Percentiles rank a stretch among this genome's conserved stretches.
Conservation (phyloP, 441 rosid genomes). For the Adansonia madagascariensis region DNA sequence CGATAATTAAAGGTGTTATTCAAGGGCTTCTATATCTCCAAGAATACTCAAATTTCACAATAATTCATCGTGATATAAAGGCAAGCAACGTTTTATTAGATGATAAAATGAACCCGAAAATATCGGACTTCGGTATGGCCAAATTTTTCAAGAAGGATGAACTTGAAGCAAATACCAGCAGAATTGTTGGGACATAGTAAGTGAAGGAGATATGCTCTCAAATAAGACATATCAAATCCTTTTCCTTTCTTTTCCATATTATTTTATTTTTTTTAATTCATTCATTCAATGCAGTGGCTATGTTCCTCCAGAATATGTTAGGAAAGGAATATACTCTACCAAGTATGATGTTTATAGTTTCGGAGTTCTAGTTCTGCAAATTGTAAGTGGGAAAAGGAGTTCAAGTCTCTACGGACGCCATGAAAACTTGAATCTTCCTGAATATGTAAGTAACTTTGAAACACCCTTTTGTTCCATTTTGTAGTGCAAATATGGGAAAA, state of each 20-base stretch:
- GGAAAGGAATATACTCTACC: constrained; percentile 35
- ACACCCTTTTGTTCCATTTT: background rate
- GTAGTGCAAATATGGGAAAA: background rate
- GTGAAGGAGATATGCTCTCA: background rate
- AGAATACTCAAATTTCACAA: constrained; percentile 44
- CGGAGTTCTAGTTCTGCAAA: constrained; percentile 40
- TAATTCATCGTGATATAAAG: constrained; percentile 44
- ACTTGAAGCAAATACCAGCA: constrained; percentile 36
- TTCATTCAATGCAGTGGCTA: constrained; percentile 35
- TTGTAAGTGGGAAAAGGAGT: constrained; percentile 40
- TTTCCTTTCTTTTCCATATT: background rate
- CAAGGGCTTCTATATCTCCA: constrained; percentile 53
- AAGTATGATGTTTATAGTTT: constrained; percentile 44
- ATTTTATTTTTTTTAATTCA: background rate
- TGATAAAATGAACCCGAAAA: constrained; percentile 37
- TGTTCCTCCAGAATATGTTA: constrained; percentile 42
- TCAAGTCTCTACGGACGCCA: background rate
- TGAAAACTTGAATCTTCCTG: constrained; percentile 29
- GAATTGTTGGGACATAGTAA: constrained; percentile 44
- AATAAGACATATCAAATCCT: background rate
- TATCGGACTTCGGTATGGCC: constrained; percentile 48
- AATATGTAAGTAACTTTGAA: constrained; percentile 28
- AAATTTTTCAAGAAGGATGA: constrained; percentile 35
- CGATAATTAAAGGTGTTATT: constrained; percentile 40
- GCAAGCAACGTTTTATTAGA: constrained; percentile 44